Evolutionary conservation across 192 early-diverging fungal species (phyloP).

Genomic region (Mortierella alpina): DNA sequence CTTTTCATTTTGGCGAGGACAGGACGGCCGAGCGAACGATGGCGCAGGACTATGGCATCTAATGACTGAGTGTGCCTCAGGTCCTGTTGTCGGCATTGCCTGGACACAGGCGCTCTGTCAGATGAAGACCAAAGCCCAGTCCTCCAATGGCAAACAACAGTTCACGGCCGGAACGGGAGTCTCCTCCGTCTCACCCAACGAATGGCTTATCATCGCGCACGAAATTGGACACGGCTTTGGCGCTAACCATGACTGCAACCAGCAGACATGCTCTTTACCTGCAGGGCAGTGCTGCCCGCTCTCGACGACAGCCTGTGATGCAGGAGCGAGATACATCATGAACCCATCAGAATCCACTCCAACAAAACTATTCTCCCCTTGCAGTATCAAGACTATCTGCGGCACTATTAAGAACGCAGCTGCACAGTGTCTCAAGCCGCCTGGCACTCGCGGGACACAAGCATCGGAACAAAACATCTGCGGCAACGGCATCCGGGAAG

Average conservation of each 20-base stretch:
- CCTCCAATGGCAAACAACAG: constrained; percentile 56
- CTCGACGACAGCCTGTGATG: constrained; percentile 74
- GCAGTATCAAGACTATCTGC: constrained; percentile 70
- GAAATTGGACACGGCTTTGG: constrained; percentile 94
- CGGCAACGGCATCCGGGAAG: constrained; percentile 93
- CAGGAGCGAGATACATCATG: constrained; percentile 75
- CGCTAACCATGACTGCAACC: constrained; percentile 89
- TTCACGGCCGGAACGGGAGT: constrained; percentile 87
- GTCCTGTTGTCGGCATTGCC: constrained; percentile 86
- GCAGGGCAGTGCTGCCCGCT: constrained; percentile 74
- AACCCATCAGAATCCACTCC: constrained; percentile 76
- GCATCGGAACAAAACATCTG: constrained; percentile 78
- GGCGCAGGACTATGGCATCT: constrained; percentile 91
- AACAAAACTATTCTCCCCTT: constrained; percentile 76
- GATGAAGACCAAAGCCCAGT: constrained; percentile 60
- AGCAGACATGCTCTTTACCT: constrained; percentile 67
- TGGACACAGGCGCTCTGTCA: constrained; percentile 85
- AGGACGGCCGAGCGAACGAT: constrained; percentile 65
- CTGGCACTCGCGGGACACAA: constrained; percentile 46
- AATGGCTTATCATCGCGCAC: constrained; percentile 96
- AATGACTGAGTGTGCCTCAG: constrained; percentile 87
- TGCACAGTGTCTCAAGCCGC: constrained; percentile 41
- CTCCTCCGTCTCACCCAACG: constrained; percentile 82
- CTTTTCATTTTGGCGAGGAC: constrained; percentile 90
- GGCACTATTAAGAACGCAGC: constrained; percentile 7